Base-by-base conservation (phyloP, 306 rosid species). In the Abrus precatorius region DNA sequence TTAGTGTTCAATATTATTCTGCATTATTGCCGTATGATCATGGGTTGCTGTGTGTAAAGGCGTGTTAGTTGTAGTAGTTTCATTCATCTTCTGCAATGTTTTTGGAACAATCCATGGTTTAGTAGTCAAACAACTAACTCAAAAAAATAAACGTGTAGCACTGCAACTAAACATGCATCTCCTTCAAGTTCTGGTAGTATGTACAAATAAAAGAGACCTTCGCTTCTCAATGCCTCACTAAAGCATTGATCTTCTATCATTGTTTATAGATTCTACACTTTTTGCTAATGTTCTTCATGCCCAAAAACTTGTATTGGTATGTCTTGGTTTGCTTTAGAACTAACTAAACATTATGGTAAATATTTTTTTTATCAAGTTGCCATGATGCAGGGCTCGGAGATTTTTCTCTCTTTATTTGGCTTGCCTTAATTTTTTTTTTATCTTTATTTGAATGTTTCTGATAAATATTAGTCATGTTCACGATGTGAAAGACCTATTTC, bases 201-300 rank as follows among this genome's bases (percentile, higher is more conserved):
- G n/a, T 55, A 20, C 14, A 3, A 62, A 2, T 56, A 14, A 49
- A 48, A 53, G 36, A 41, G 48, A 60, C 43, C 7, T 70, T 79
- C 20, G 27, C 38, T 7, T 38, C 36, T 43, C 43, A n/a, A 1
- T 32, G 41, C 66, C 47, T 62, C 38, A 49, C 30, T 11, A 53
- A 13, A 43, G 7, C 50, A 11, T 54, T 55, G 44, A 27, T 53
- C 27, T 33, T 64, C 50, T 66, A 70, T 53, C 20, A 11, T 33
- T 28, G 28, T 7, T 3, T 73, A 29, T 41, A 63, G 50, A 45
- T 59, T 69, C 43, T 59, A 13, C 53, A 8, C 14, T 32, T 70
- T 69, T 32, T 36, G 36, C 33, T 13, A n/a, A 56, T 83, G 28
- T 72, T 72, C 57, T 27, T 11, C 50, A 11, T 60, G 65, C 10